Percentiles rank a stretch among this genome's conserved stretches.
Conservation (phyloP, 164 flowering plant species). For the Platanus orientalis region DNA sequence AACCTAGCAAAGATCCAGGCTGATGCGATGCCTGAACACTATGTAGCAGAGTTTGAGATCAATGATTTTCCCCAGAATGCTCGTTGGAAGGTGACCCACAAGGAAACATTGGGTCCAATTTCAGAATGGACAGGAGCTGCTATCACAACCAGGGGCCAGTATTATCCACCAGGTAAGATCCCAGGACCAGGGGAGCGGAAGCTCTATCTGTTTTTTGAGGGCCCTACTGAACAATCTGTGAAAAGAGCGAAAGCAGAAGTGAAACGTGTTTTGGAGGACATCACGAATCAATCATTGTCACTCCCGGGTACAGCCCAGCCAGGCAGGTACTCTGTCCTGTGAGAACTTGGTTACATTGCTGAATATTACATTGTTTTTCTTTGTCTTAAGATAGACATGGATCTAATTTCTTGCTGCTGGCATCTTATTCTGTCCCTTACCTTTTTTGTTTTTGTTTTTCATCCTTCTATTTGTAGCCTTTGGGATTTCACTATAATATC, state of each 20-base stretch:
- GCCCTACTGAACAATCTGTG: constrained; percentile 83
- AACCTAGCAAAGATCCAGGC: constrained; percentile 81
- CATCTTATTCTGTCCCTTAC: too few species aligned
- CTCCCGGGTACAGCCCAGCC: constrained; percentile 83
- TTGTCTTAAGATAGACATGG: background rate
- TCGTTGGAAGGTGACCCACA: constrained; percentile 98
- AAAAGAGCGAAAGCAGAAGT: constrained; percentile 84
- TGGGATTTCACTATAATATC: background rate
- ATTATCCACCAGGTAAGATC: constrained; percentile 61
- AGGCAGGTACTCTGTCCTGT: constrained; percentile 77
- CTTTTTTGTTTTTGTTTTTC: background rate
- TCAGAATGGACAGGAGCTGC: constrained; percentile 99
- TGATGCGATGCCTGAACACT: constrained; percentile 92
- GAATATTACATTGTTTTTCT: background rate
- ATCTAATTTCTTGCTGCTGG: background rate
- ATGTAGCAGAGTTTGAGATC: constrained; percentile 92
- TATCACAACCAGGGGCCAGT: constrained; percentile 94
- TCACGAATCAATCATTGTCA: constrained; percentile 56
- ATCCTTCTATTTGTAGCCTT: background rate
- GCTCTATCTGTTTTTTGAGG: constrained; percentile 92
- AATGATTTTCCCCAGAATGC: constrained; percentile 98
- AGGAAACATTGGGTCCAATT: constrained; percentile 94
- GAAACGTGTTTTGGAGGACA: constrained; percentile 83
- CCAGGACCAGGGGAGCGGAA: constrained; percentile 84
- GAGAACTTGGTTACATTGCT: constrained; percentile 16